Conservation (phyloP, 306 rosid species). For the Dicorynia guianensis region DNA sequence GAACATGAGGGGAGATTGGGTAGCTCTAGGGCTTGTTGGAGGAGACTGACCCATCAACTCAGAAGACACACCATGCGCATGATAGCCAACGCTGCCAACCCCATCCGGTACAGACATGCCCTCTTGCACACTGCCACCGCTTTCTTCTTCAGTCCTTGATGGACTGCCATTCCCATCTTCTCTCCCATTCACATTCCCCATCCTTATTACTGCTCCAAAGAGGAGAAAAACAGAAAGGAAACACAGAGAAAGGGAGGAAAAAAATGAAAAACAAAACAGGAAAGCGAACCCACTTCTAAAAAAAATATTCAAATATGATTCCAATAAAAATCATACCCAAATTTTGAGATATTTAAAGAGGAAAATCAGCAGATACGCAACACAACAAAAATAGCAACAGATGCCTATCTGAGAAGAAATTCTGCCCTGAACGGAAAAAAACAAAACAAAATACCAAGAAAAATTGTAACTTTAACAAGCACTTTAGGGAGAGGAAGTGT, state of each 20-base stretch:
- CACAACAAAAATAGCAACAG: slow-evolving; percentile 31
- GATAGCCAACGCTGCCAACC: slow-evolving; percentile 32
- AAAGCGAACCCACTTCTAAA: slow-evolving; percentile 41
- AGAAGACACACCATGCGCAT: slow-evolving; percentile 42
- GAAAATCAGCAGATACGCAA: slow-evolving; percentile 35
- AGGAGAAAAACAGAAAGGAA: slow-evolving; percentile 14
- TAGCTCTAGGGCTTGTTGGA: slow-evolving; percentile 90
- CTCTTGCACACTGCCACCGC: slow-evolving; percentile 45
- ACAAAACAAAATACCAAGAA: background rate
- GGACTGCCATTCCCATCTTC: slow-evolving; percentile 75
- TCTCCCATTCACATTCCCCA: slow-evolving; percentile 97
- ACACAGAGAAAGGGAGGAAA: background rate
- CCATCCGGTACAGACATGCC: slow-evolving; percentile 53
- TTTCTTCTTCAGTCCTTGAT: slow-evolving; percentile 62
- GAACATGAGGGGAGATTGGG: slow-evolving; percentile 97
- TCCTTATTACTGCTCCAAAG: slow-evolving; percentile 36
- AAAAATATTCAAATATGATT: slow-evolving; percentile 48
- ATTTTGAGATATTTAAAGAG: slow-evolving; percentile 34
- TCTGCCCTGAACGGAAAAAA: background rate
- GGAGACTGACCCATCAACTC: slow-evolving; percentile 95
- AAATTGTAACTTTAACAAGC: no score
- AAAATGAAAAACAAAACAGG: background rate
- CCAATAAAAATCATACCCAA: slow-evolving; percentile 21
- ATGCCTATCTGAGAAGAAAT: slow-evolving; percentile 38
- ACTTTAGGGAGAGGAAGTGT: background rate